Percentiles rank a stretch among this genome's conserved stretches.
Evolutionary conservation across 2,329 filamentous ascomycete genomes (phyloP).

Genomic region (Cladophialophora exuberans): DNA sequence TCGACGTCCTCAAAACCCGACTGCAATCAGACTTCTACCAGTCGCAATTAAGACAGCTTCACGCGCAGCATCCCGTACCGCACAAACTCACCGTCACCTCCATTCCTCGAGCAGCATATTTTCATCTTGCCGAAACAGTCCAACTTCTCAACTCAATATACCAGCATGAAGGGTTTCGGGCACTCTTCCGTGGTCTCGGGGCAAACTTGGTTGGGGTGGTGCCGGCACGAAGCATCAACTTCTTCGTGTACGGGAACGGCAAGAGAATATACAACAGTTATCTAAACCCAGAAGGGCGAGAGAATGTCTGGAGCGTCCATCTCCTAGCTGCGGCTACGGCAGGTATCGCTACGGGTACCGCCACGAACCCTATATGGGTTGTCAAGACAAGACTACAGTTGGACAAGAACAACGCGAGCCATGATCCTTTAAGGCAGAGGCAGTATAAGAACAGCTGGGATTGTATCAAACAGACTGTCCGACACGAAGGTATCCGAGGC

Average conservation of each 20-base stretch:
- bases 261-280: constrained; percentile 79
- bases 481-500: constrained; percentile 77
- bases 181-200: constrained; percentile 89
- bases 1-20: constrained; percentile 91
- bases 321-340: constrained; percentile 75
- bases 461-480: constrained; percentile 79
- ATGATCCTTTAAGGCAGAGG: constrained; percentile 57
- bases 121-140: constrained; percentile 83
- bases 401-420: constrained; percentile 77
- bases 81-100: constrained; percentile 62
- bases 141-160: constrained; percentile 84
- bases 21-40: constrained; percentile 96
- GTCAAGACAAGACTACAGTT: constrained; percentile 92
- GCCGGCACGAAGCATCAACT: constrained; percentile 88
- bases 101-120: constrained; percentile 65
- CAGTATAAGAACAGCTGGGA: constrained; percentile 87
- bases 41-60: constrained; percentile 71
- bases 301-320: constrained; percentile 61
- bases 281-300: constrained; percentile 64
- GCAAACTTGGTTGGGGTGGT: constrained; percentile 90
- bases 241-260: constrained; percentile 89
- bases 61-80: constrained; percentile 60
- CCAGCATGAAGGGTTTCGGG: constrained; percentile 77
- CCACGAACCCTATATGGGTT: constrained; percentile 95
- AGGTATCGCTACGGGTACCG: constrained; percentile 83